These are phyloP conservation scores for Ogataea methylovora DNA, from an alignment of 805 yeast genomes.

Conservation along the genomic window DNA sequence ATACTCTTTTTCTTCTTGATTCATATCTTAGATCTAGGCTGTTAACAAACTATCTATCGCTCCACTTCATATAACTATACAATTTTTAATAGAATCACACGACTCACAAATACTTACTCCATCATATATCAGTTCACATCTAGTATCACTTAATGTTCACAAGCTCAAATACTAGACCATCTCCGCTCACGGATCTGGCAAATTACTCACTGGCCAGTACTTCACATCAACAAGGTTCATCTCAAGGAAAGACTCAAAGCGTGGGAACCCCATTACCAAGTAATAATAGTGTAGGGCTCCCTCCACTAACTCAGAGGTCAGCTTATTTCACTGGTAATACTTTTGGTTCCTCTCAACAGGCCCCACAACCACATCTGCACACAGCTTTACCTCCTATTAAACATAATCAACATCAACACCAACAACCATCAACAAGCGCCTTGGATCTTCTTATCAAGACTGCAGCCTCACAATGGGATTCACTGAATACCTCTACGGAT, in stretches of 20 bases:
- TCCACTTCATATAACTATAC: too few species aligned
- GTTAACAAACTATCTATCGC: too few species aligned
- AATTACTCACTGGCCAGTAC: slow-evolving; percentile 18
- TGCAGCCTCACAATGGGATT: background rate
- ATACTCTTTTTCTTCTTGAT: too few species aligned
- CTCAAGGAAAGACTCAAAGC: background rate
- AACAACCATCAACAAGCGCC: too few species aligned
- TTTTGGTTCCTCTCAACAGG: too few species aligned
- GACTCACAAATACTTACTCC: too few species aligned
- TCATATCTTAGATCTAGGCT: too few species aligned
- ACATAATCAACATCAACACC: background rate
- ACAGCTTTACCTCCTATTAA: background rate
- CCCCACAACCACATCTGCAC: too few species aligned
- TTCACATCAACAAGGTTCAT: too few species aligned
- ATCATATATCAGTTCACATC: too few species aligned
- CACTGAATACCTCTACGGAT: background rate
- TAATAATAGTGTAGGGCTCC: background rate
- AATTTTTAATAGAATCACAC: too few species aligned
- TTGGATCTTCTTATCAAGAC: slow-evolving; percentile 1
- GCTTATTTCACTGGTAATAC: too few species aligned
- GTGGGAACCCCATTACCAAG: background rate
- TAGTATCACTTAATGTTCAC: slow-evolving; percentile 1
- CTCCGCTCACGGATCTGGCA: slow-evolving; percentile 22
- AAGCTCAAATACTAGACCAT: background rate
- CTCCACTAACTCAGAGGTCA: background rate